phyloP scores from a whole-genome alignment of 331 rosid genomes.

The Phaseolus coccineus region DNA sequence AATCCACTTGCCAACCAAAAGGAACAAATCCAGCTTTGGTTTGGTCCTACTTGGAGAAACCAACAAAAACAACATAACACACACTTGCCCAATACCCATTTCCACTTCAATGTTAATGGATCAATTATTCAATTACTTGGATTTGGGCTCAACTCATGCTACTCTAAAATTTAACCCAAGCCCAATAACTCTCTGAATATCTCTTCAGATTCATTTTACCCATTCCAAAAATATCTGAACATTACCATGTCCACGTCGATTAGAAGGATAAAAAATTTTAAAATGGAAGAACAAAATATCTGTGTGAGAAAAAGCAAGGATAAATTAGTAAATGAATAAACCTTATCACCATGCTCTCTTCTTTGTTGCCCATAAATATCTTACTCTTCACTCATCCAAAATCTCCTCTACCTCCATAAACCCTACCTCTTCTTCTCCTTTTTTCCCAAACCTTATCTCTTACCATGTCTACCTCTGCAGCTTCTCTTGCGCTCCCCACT shows the following conservation, averaged over 20 bases:
- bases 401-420: not conserved
- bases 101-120: not conserved
- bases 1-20: conserved; percentile 27
- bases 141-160: conserved; percentile 2
- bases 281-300: not conserved
- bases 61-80: not conserved
- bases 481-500: conserved; percentile 70
- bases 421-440: conserved; percentile 13
- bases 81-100: conserved; percentile 3
- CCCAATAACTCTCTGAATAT: not conserved
- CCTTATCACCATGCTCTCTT: conserved; percentile 41
- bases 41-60: conserved; percentile 4
- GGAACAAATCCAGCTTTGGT: conserved; percentile 22
- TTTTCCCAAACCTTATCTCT: conserved; percentile 54
- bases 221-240: not conserved
- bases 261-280: no score
- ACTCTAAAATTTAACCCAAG: not conserved
- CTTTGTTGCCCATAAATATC: conserved; percentile 31
- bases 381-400: not conserved
- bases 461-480: conserved; percentile 76
- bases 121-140: not conserved
- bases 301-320: not conserved
- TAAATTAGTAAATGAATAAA: conserved; percentile 5
- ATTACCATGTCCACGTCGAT: not conserved
- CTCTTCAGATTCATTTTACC: not conserved